Evolutionary conservation across 164 flowering plant species (phyloP).

Genomic region (Brasenia schreberi): DNA sequence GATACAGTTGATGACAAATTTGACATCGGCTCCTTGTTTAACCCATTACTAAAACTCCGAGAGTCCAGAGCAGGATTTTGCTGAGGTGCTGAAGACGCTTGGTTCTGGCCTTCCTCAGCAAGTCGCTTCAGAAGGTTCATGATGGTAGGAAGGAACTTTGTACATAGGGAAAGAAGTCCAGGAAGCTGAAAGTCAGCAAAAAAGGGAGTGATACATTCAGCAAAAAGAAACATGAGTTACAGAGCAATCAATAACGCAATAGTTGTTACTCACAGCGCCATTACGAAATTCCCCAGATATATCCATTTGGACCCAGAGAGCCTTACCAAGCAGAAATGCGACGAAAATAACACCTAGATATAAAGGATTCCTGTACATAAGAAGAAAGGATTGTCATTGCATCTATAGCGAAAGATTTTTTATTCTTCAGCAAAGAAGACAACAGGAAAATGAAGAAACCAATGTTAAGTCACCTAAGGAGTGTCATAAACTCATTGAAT

Average conservation of each 20-base stretch:
- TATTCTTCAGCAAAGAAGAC: background rate
- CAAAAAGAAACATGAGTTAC: background rate
- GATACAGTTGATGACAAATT: conserved; percentile 38
- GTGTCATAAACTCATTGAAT: conserved; percentile 92
- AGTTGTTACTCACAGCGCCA: conserved; percentile 66
- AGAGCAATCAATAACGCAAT: background rate
- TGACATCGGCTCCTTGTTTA: conserved; percentile 9
- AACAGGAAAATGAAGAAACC: background rate
- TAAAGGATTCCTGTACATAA: conserved; percentile 69
- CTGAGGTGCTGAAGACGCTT: conserved; percentile 28
- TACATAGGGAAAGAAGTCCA: conserved; percentile 68
- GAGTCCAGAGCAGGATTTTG: conserved; percentile 32
- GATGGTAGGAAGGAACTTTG: conserved; percentile 75
- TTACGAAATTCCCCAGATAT: conserved; percentile 68
- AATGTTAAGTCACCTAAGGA: conserved; percentile 41
- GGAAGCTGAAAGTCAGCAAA: conserved; percentile 50
- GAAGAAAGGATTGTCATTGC: background rate
- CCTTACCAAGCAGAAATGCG: conserved; percentile 48
- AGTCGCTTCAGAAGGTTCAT: conserved; percentile 73
- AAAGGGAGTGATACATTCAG: background rate
- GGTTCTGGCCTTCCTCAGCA: conserved; percentile 59
- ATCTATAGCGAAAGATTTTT: background rate
- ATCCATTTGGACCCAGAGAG: conserved; percentile 83
- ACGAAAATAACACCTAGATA: conserved; percentile 61
- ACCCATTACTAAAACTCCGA: conserved; percentile 21